Base-by-base conservation (phyloP, 177 flowering plant genomes). In the Tripterygium wilfordii region DNA sequence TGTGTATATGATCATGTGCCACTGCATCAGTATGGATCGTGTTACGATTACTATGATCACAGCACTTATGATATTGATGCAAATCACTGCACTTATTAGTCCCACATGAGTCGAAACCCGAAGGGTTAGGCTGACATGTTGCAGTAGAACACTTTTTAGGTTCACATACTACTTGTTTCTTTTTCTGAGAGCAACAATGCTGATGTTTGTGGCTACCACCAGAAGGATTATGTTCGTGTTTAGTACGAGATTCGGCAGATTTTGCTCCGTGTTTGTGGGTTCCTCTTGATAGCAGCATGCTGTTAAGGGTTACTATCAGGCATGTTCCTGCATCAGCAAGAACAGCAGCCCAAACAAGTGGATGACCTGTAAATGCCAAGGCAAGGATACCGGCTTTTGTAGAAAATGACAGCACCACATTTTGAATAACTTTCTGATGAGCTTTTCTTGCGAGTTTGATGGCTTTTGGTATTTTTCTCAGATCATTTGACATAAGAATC, bases 341-440 rank as follows among this genome's bases (percentile, higher is more conserved):
- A 46, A 92, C 86, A 0, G 99, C 99, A 0, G 88, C 91, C 97
- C 96, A 92, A 10, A 92, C 64, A 32, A 89, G 70, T 0, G 99
- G 99, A 61, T 86, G 86, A 23, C 99, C 96, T 0, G 80, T 69
- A 40, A 84, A 45, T 6, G 91, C 96, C 44, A 84, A 49, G 1
- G 68, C 89, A 13, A 92, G 51, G 23, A 89, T 75, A 5, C 71
- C 89, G 16, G 49, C 68, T 69, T 89, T 92, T 0, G 91, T 82
- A 31, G 37, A 18, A 21, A 92, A 46, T 0, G 99, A 79, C 10
- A 89, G 13, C 9, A 61, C 19, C 12, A 92, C 67, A 44, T 92
- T 92, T 54, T 79, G 64, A 15, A 78, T 31, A 8, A 92, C 70
- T 57, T 82, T 89, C 45, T 67, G 42, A 2, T 42, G 60, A 15